Base-by-base conservation (phyloP, 768 basidiomycete species). In the Amanita rimosa region DNA sequence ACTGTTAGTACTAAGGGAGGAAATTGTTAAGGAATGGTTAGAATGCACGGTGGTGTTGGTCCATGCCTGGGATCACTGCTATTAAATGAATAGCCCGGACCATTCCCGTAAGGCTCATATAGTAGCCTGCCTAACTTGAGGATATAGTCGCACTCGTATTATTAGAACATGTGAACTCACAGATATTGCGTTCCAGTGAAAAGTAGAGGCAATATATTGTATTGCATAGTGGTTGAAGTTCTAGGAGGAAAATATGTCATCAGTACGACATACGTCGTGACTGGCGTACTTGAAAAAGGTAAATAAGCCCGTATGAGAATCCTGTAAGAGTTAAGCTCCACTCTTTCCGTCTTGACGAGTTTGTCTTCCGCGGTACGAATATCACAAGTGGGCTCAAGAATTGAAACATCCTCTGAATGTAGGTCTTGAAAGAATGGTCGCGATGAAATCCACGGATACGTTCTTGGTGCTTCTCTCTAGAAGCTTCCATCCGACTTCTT, bases 351-450 rank as follows among this genome's bases (percentile, higher is more conserved):
- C 51, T 58, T 44, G 4, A 31, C 31, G 31, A 31, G 31, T 48
- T 55, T 57, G 72, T 75, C 40, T 71, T 74, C 10, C 41, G 11
- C 26, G 86, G 86, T 3, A 73, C 52, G 49, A 91, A 77, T 6
- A 87, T 69, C 13, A 73, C 65, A 49, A 97, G 71, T 7, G 91
- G 91, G 42, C 71, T 75, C 44, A 94, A 67, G 63, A 88, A 89
- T 8, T 70, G 63, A 39, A 85, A 75, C 14, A 76, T 42, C 27
- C 67, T 64, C 54, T 68, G 68, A 47, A 67, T 62, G 2, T 72
- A 65, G 1, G 56, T 36, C 4, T 52, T 46, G 41, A 56, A 53
- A 6, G 47, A 24, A 26, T 57, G 52, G 11, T 58, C 57, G 10
- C 50, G 37, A 3, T 57, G 52, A 0, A 40, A 31, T 6, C 57